Base-by-base conservation (phyloP, 106 monocot species). In the Dioscorea dumetorum region DNA sequence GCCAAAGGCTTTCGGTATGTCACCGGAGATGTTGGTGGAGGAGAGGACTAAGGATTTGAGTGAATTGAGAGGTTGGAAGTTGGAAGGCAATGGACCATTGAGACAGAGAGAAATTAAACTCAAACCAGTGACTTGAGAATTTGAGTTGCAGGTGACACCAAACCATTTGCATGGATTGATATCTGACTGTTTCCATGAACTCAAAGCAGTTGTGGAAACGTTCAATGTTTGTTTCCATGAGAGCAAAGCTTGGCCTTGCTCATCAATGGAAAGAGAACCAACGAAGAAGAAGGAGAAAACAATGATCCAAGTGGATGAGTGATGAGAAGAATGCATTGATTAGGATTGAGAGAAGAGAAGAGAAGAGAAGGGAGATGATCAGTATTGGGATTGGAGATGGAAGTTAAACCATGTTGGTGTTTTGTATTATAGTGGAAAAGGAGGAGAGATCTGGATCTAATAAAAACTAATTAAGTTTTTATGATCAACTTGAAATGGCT, bases 371-470 rank as follows among this genome's bases (percentile, higher is more conserved):
- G 15, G 17, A 24, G 20, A 9, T 19, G 56, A 61, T 62, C 34
- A 64, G 90, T 83, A 82, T 85, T 82, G 87, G 90, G 90, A 83
- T 83, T 79, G 90, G 34, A 60, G 82, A 80, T 87, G 83, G 83
- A 81, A 74, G 85, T 66, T 75, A 87, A 78, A 82, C 90, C 82
- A 87, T 78, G 77, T 28, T 28, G 28, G 28, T 28, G 28, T 79
- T 85, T 94, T 88, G 90, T 94, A n/a, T 94, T 94, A 94, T 85
- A 87, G 69, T 24, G 72, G 24, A 76, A 61, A 73, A 57, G 67
- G 2, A 19, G n/a, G 85, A 91, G 85, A 91, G 88, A 95, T 95
- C 95, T 95, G 81, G 83, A 88, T 91, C 85, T 70, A 77, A 75
- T 76, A 23, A n/a, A n/a, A n/a, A n/a, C n/a, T n/a, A n/a, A 73